Conservation (phyloP, 1,284 basidiomycete species). For the Malassezia psittaci region DNA sequence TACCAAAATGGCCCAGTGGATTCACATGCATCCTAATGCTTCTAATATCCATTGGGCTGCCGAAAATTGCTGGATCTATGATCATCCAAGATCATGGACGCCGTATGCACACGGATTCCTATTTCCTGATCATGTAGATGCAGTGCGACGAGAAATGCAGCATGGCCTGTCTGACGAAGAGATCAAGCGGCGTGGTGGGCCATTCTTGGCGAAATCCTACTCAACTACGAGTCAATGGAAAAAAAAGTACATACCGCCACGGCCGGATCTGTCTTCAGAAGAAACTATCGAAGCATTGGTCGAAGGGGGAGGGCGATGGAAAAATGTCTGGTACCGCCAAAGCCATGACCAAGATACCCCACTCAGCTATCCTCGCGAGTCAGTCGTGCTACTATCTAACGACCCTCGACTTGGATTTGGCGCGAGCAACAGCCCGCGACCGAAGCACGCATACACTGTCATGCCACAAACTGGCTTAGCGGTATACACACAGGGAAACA, state of each 20-base stretch:
- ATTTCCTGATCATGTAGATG: constrained; percentile 78
- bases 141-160: constrained; percentile 53
- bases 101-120: constrained; percentile 84
- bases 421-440: not conserved
- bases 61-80: constrained; percentile 95
- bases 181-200: constrained; percentile 42
- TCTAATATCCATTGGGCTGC: constrained; percentile 73
- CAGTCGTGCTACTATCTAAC: constrained; percentile 41
- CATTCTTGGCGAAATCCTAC: constrained; percentile 57
- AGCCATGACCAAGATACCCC: constrained; percentile 29
- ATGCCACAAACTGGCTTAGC: not conserved
- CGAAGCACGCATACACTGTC: not conserved
- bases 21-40: constrained; percentile 72
- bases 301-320: constrained; percentile 59
- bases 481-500: not conserved
- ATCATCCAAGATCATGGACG: constrained; percentile 85
- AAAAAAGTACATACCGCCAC: constrained; percentile 63
- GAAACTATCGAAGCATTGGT: constrained; percentile 84
- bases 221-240: constrained; percentile 82
- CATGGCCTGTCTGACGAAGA: constrained; percentile 48
- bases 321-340: constrained; percentile 52
- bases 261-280: constrained; percentile 58
- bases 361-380: constrained; percentile 32
- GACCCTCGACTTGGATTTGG: constrained; percentile 34
- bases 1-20: constrained; percentile 86